Percentiles rank a stretch among this genome's conserved stretches.
phyloP scores from a whole-genome alignment of 139 green algal species.

The Chlorella ohadii region DNA sequence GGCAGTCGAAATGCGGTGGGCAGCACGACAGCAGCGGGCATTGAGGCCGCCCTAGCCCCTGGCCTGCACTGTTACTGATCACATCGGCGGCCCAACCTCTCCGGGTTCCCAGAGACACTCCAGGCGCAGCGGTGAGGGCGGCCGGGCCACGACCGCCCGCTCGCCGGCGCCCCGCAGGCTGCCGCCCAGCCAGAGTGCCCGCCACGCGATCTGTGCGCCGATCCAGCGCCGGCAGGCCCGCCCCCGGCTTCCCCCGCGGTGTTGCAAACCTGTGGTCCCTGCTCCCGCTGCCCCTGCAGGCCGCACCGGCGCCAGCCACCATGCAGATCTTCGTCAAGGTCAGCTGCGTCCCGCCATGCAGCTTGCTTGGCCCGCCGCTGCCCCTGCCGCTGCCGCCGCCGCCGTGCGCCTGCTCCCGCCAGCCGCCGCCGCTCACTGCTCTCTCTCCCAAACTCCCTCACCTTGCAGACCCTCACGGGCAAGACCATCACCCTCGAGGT shows the following conservation, averaged over 20 bases:
- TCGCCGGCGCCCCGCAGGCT: too few relatives aligned
- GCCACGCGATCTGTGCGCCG: too few relatives aligned
- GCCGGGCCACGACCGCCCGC: too few relatives aligned
- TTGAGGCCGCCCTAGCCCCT: too few relatives aligned
- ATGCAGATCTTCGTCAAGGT: conserved; percentile 92
- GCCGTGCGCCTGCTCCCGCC: not conserved
- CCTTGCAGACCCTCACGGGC: conserved; percentile 84
- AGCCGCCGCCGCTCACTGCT: not conserved
- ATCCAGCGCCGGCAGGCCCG: too few relatives aligned
- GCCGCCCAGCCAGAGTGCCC: too few relatives aligned
- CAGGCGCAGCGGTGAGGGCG: too few relatives aligned
- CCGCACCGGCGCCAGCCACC: not conserved
- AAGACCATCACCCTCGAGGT: conserved; percentile 95
- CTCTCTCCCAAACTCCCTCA: not conserved
- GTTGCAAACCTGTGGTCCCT: not conserved
- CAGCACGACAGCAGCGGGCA: too few relatives aligned
- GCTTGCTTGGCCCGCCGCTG: not conserved
- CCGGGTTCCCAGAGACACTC: too few relatives aligned
- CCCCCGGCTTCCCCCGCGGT: not conserved
- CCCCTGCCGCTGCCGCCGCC: not conserved
- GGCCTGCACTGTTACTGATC: too few relatives aligned
- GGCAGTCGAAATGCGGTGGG: too few relatives aligned
- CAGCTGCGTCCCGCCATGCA: conserved; percentile 78
- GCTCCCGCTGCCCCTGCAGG: not conserved
- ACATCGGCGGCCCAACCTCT: too few relatives aligned